These are phyloP conservation scores for Wallemia hederae DNA, from an alignment of 1,284 basidiomycete genomes.

Conservation along the genomic window DNA sequence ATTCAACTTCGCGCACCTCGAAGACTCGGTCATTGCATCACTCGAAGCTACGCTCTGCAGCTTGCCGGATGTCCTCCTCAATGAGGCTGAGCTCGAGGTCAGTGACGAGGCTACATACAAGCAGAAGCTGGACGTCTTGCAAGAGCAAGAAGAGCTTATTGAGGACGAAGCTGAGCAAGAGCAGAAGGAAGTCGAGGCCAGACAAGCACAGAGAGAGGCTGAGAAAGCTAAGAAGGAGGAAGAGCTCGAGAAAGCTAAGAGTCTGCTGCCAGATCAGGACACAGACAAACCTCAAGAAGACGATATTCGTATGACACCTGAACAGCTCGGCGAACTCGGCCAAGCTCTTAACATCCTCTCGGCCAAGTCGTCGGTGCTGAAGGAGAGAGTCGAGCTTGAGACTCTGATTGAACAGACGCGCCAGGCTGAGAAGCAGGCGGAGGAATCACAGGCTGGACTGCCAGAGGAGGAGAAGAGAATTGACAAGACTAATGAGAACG, in stretches of 20 bases:
- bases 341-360: constrained; percentile 75
- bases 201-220: constrained; percentile 51
- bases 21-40: constrained; percentile 51
- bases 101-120: constrained; percentile 86
- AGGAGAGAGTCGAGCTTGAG: constrained; percentile 75
- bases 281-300: constrained; percentile 22
- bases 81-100: constrained; percentile 86
- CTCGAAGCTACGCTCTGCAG: constrained; percentile 74
- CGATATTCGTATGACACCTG: constrained; percentile 79
- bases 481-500: constrained; percentile 5
- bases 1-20: constrained; percentile 60
- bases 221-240: constrained; percentile 27
- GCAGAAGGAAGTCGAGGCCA: constrained; percentile 71
- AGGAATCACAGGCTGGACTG: constrained; percentile 17
- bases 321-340: constrained; percentile 77
- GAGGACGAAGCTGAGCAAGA: constrained; percentile 97
- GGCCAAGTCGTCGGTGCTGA: constrained; percentile 83
- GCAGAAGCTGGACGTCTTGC: constrained; percentile 86
- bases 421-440: constrained; percentile 32
- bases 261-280: constrained; percentile 35
- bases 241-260: constrained; percentile 42
- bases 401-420: constrained; percentile 56
- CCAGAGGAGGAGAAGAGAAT: not conserved
- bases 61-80: constrained; percentile 82
- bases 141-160: constrained; percentile 96